Base-by-base conservation (phyloP, 2,329 filamentous ascomycete species). In the Xylariaceae sp. region DNA sequence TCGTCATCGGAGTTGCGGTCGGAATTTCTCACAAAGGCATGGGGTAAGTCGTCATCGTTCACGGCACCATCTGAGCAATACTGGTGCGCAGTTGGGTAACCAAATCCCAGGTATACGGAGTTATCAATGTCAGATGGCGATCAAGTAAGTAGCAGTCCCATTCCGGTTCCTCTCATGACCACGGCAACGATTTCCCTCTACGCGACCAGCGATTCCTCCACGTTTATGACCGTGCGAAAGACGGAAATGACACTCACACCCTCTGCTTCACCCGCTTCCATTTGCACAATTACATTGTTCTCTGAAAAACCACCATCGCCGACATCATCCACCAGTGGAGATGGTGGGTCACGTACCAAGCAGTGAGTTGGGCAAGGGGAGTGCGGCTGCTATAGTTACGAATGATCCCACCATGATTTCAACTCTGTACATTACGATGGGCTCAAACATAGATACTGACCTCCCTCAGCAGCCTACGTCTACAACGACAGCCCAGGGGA, bases 1-100 rank as follows among this genome's bases (percentile, higher is more conserved):
- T 53, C 34, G 48, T 52, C 19, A 40, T 56, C 8, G 57, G 58
- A 21, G 38, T 52, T 21, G 57, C 51, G 5, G 54, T 60, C n/a
- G 51, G 50, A 4, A 34, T 57, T 16, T 53, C 52, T 14, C 53
- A 44, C 3, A 53, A 53, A 22, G 25, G 32, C 20, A 25, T 35
- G 21, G 25, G 29, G 57, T 59, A 45, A 57, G 57, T 41, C n/a
- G 21, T 2, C 14, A 16, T 5, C 5, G 21, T 29, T 40, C 5
- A 21, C 39, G 27, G 22, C 8, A 16, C 22, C 7, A n/a, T 10
- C 14, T 20, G n/a, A 37, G 37, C 12, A 12, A 17, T 17, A 42
- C 14, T 16, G 20, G 20, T 4, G 7, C 29, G 40, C 47, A 37
- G 44, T 19, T 6, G 22, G 14, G 11, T 35, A 16, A 19, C 11